A percentile compares a stretch with the other conserved stretches of the same genome.
Evolutionary conservation across 805 yeast genomes (phyloP).

Genomic region (Yarrowia phangngaensis): DNA sequence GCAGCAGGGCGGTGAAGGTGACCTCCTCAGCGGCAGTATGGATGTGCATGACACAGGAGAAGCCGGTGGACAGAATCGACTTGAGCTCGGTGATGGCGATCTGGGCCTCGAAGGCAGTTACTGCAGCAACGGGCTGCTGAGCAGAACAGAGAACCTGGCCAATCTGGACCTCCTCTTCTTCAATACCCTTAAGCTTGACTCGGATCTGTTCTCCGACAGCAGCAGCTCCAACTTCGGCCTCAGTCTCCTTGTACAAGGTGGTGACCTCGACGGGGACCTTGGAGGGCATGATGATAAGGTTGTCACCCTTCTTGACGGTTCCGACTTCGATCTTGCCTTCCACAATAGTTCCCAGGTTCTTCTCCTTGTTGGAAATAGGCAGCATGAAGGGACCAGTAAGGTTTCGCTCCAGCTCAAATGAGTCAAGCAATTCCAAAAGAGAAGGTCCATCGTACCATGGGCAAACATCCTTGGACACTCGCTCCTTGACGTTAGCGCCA

Average conservation of each 20-base stretch:
- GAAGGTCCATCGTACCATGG: conserved; percentile 97
- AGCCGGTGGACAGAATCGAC: conserved; percentile 91
- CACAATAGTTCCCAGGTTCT: conserved; percentile 93
- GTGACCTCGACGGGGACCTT: conserved; percentile 76
- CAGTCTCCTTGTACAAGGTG: conserved; percentile 90
- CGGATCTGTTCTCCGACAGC: conserved; percentile 96
- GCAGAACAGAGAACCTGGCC: conserved; percentile 90
- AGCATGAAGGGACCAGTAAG: conserved; percentile 95
- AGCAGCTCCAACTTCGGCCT: conserved; percentile 85
- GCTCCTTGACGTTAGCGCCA: conserved; percentile 93
- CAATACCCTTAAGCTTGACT: conserved; percentile 88
- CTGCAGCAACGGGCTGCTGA: conserved; percentile 84
- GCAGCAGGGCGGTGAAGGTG: conserved; percentile 70
- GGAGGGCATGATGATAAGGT: conserved; percentile 88
- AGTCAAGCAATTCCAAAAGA: conserved; percentile 81
- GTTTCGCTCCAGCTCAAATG: conserved; percentile 76
- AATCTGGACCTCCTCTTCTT: conserved; percentile 89
- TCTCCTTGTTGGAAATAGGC: conserved; percentile 91
- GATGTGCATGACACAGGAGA: conserved; percentile 96
- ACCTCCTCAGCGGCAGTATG: conserved; percentile 99
- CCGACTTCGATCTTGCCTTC: conserved; percentile 99
- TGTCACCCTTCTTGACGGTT: conserved; percentile 73
- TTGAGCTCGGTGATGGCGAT: conserved; percentile 95
- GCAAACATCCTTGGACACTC: conserved; percentile 63
- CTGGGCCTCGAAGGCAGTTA: conserved; percentile 89